Conservation (phyloP, 495 filamentous ascomycete species). For the Entonaema liquescens region DNA sequence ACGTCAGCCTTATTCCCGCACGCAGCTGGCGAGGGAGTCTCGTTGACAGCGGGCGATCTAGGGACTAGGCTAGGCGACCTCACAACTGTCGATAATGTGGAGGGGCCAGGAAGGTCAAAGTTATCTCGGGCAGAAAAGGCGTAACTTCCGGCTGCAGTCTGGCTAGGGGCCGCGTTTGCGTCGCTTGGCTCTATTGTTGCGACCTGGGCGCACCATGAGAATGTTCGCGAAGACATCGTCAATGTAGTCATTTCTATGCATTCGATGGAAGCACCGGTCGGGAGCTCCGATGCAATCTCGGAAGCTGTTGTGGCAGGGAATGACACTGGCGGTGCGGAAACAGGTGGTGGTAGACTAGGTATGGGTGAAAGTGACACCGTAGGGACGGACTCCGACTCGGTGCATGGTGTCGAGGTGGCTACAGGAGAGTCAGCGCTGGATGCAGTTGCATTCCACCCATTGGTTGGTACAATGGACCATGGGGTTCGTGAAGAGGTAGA, state of each 20-base stretch:
- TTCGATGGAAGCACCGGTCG: constrained; percentile 21
- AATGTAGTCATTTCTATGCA: constrained; percentile 43
- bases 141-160: constrained; percentile 27
- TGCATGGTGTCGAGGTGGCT: constrained; percentile 15
- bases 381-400: constrained; percentile 17
- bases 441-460: constrained; percentile 42
- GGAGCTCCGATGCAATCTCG: constrained; percentile 1
- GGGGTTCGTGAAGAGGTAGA: constrained; percentile 36
- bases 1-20: constrained; percentile 47
- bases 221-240: constrained; percentile 41
- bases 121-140: constrained; percentile 40
- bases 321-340: constrained; percentile 24
- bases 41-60: constrained; percentile 6
- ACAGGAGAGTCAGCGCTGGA: constrained; percentile 11
- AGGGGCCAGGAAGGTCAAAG: constrained; percentile 26
- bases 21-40: constrained; percentile 17
- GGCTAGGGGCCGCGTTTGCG: constrained; percentile 1
- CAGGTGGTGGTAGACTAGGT: constrained; percentile 40
- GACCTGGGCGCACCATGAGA: constrained; percentile 45
- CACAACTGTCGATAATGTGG: constrained; percentile 41
- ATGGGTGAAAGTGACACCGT: constrained; percentile 20
- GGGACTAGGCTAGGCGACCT: constrained; percentile 19
- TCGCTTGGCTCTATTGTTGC: constrained; percentile 21
- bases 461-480: constrained; percentile 41
- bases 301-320: constrained; percentile 2